Evolutionary conservation across 208 protist genomes (phyloP).

Genomic region (Trypanosoma brucei): DNA sequence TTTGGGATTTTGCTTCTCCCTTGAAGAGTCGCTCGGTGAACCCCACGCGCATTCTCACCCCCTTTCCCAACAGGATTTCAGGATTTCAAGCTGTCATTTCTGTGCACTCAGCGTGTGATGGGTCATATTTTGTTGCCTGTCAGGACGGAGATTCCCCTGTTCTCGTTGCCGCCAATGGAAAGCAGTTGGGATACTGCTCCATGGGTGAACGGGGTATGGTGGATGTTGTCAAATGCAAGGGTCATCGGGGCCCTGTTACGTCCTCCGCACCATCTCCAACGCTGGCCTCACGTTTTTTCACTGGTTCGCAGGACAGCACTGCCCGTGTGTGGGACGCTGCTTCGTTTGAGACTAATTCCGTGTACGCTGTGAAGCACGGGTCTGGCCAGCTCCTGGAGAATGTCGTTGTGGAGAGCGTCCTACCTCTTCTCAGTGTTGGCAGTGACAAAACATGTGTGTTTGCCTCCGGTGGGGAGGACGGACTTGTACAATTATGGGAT

Average conservation of each 20-base stretch:
- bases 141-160: constrained; percentile 71
- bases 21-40: constrained; percentile 34
- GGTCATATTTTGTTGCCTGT: constrained; percentile 64
- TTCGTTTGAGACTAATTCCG: constrained; percentile 38
- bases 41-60: constrained; percentile 68
- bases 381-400: constrained; percentile 66
- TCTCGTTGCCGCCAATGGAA: constrained; percentile 44
- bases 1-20: constrained; percentile 65
- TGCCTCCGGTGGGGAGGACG: constrained; percentile 62
- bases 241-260: constrained; percentile 67
- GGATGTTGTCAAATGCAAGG: constrained; percentile 70
- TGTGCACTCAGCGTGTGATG: constrained; percentile 35
- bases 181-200: constrained; percentile 64
- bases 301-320: constrained; percentile 62
- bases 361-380: constrained; percentile 73
- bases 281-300: constrained; percentile 42
- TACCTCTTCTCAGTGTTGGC: constrained; percentile 19
- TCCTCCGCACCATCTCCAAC: constrained; percentile 37
- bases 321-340: constrained; percentile 55
- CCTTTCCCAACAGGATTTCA: constrained; percentile 77
- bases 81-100: constrained; percentile 73
- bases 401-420: constrained; percentile 63
- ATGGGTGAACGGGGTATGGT: constrained; percentile 69
- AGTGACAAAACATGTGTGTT: constrained; percentile 40
- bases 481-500: constrained; percentile 75